A percentile compares a stretch with the other conserved stretches of the same genome.
Evolutionary conservation across 441 rosid species (phyloP).

Genomic region (Oxalis stricta): DNA sequence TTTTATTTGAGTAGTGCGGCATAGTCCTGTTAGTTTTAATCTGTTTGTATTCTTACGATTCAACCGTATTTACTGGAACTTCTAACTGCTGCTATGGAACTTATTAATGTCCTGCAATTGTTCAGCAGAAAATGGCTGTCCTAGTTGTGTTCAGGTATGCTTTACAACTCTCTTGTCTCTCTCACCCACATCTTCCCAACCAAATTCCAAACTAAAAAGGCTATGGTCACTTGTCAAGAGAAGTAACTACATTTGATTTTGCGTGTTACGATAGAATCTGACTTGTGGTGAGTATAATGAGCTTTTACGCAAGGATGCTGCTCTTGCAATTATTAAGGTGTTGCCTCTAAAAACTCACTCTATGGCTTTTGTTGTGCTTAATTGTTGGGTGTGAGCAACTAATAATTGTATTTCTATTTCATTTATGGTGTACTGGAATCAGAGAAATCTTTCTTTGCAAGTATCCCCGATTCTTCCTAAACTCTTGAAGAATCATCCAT

Average conservation of each 20-base stretch:
- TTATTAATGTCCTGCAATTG: constrained; percentile 56
- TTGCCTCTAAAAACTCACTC: constrained; percentile 4
- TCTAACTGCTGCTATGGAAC: constrained; percentile 56
- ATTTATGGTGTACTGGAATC: constrained; percentile 66
- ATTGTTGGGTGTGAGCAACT: neutral
- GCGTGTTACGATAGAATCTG: constrained; percentile 33
- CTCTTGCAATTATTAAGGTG: constrained; percentile 66
- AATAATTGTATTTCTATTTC: constrained; percentile 6
- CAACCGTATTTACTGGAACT: constrained; percentile 67
- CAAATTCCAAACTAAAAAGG: too few relatives aligned
- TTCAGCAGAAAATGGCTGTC: constrained; percentile 55
- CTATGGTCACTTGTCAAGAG: neutral
- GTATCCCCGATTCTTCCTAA: constrained; percentile 2
- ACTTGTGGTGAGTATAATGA: constrained; percentile 71
- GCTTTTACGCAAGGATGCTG: constrained; percentile 67
- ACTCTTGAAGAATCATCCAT: too few relatives aligned
- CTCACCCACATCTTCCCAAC: too few relatives aligned
- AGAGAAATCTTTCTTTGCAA: constrained; percentile 36
- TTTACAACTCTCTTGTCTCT: neutral
- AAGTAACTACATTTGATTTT: neutral
- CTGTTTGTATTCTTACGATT: too few relatives aligned
- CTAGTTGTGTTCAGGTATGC: constrained; percentile 67
- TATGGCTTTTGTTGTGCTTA: too few relatives aligned
- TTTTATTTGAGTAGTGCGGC: neutral
- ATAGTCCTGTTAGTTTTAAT: too few relatives aligned